Conservation (phyloP, 192 early-diverging fungal species). For the Ambispora gerdemannii region DNA sequence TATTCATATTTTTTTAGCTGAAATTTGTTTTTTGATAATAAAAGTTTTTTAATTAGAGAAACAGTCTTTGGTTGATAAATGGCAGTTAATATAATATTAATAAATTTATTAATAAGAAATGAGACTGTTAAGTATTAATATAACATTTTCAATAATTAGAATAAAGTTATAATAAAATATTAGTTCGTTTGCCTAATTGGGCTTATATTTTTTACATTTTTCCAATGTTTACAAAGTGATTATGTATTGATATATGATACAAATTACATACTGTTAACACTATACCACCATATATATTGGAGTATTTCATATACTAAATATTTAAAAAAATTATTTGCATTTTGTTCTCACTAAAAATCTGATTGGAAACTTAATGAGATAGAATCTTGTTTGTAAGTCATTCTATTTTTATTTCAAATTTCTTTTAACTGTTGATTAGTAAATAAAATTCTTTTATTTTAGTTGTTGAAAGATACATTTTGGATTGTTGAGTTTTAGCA, state of each 20-base stretch:
- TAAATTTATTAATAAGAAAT: not conserved
- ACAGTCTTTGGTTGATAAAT: not conserved
- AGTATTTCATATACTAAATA: too few relatives aligned
- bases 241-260: not conserved
- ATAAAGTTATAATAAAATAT: not conserved
- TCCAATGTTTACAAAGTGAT: not conserved
- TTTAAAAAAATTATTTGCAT: too few relatives aligned
- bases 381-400: too few relatives aligned
- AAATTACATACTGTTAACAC: not conserved
- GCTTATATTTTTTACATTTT: slow-evolving; percentile 11
- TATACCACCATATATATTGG: too few relatives aligned
- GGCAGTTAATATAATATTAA: not conserved
- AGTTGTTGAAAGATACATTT: not conserved
- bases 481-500: not conserved
- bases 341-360: too few relatives aligned
- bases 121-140: not conserved
- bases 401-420: too few relatives aligned
- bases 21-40: too few relatives aligned
- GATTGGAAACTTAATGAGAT: too few relatives aligned
- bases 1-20: too few relatives aligned
- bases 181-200: not conserved
- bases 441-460: too few relatives aligned
- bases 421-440: too few relatives aligned
- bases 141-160: not conserved
- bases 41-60: too few relatives aligned